A percentile compares a stretch with the other conserved stretches of the same genome.
Conservation (phyloP, 768 basidiomycete species). For the Hericium coralloides region DNA sequence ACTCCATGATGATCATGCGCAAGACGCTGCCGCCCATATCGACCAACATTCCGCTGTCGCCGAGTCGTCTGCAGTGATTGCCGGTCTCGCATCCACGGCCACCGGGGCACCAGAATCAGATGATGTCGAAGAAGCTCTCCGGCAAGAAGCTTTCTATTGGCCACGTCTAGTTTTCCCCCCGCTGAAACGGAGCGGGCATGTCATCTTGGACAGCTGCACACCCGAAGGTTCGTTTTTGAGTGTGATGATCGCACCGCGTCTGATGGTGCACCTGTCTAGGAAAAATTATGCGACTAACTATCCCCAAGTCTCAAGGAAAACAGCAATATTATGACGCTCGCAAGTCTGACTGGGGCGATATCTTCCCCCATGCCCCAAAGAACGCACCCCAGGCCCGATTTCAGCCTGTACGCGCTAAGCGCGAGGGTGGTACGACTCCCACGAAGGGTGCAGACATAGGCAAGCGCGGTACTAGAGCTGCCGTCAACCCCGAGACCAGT, state of each 20-base stretch:
- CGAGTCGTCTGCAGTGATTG: neutral
- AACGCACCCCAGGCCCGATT: conserved; percentile 61
- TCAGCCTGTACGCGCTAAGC: conserved; percentile 28
- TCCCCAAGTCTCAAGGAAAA: conserved; percentile 93
- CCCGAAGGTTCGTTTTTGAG: conserved; percentile 48
- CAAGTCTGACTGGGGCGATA: conserved; percentile 89
- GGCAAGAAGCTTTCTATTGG: conserved; percentile 78
- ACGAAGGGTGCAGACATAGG: conserved; percentile 45
- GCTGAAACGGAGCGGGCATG: conserved; percentile 83
- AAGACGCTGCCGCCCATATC: neutral
- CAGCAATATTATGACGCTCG: conserved; percentile 92
- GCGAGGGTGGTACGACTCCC: conserved; percentile 19
- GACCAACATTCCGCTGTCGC: neutral
- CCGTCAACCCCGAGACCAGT: conserved; percentile 20
- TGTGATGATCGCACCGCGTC: neutral
- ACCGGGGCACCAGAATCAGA: conserved; percentile 7
- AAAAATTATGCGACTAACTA: conserved; percentile 83
- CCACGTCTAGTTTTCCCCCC: conserved; percentile 91
- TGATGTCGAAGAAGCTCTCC: conserved; percentile 45
- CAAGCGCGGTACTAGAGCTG: conserved; percentile 32
- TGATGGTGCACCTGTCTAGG: conserved; percentile 36
- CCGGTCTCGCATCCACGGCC: too few relatives aligned
- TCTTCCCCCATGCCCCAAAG: conserved; percentile 87
- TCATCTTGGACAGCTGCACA: conserved; percentile 86
- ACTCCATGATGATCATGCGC: conserved; percentile 13